Evolutionary conservation across 1,284 basidiomycete species (phyloP), one percentile per base, ranked within the genome.

Genomic region (Inonotus hispidus): DNA sequence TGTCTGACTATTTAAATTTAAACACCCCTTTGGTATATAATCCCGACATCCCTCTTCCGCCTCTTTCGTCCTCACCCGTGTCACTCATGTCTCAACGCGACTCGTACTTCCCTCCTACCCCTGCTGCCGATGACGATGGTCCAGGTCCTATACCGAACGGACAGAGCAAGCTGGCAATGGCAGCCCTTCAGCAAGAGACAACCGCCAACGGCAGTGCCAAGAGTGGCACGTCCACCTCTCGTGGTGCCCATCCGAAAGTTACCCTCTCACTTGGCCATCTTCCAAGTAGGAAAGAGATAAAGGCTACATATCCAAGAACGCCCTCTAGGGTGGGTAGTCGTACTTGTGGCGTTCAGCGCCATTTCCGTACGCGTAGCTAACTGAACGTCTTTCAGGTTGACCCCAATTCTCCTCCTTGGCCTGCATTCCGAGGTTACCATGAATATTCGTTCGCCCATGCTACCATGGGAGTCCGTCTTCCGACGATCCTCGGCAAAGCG

Each of bases 361-460:
- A 60, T 32, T 38, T 19, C 32, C 56, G 32, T 52, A 35, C 27
- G 50, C 50, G 50, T 53, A 19, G 46, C 49, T 45, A 7, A 16
- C 57, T 58, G 56, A 13, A 58, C 60, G 38, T 55, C 38, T 53
- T 53, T 5, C 59, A 88, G 86, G 80, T 91, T 60, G 86, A 95
- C 73, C 92, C 93, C 43, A 93, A 98, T 77, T 94, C 97, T 78
- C 95, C 95, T 35, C 95, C 95, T 55, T 98, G 94, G 95, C 95
- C 95, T 32, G 94, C 91, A 0, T 94, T 86, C 77, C 87, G 94
- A 64, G 95, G 95, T 8, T 97, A 97, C 76, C 94, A 97, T 74
- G 92, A 95, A 74, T 97, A 94, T 75, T 95, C 93, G 1, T 95
- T 95, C 73, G 93, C 94, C 58, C 90, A 95, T 70, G 92, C 92